Conservation (phyloP, 768 basidiomycete genomes). For the Kwoniella sp. region DNA sequence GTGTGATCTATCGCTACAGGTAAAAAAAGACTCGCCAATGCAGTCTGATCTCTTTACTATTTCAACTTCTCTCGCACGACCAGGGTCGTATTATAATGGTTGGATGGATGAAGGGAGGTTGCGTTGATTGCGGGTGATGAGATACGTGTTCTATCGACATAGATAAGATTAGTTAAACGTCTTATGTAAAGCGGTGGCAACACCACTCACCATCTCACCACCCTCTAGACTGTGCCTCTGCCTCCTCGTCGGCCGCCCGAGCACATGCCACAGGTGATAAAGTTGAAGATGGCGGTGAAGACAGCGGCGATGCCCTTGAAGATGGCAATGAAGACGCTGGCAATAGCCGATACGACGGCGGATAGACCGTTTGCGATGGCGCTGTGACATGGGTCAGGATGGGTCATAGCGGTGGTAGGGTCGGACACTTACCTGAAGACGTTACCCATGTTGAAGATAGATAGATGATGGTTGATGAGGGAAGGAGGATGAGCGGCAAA, state of each 20-base stretch:
- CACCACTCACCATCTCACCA: slow-evolving; percentile 21
- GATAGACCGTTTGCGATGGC: slow-evolving; percentile 4
- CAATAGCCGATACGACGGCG: slow-evolving; percentile 28
- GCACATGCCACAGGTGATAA: slow-evolving; percentile 39
- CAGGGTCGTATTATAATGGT: background rate
- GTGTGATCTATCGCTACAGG: slow-evolving; percentile 15
- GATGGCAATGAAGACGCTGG: slow-evolving; percentile 34
- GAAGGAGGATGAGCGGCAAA: no score
- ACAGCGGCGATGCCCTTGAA: slow-evolving; percentile 37
- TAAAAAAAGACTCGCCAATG: no score
- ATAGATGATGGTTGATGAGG: no score
- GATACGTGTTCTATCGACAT: slow-evolving; percentile 9
- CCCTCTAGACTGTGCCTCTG: slow-evolving; percentile 36
- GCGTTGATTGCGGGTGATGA: slow-evolving; percentile 16
- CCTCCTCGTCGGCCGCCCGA: slow-evolving; percentile 35
- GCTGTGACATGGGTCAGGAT: no score
- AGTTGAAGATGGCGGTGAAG: slow-evolving; percentile 37
- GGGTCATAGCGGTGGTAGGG: no score
- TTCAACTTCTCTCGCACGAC: background rate
- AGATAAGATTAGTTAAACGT: background rate
- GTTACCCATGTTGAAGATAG: no score
- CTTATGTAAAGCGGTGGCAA: background rate
- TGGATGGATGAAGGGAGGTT: background rate
- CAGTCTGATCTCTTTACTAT: background rate
- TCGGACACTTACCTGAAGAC: no score